Conservation (phyloP, 257 asterid species). For the Salvia rosmarinus region DNA sequence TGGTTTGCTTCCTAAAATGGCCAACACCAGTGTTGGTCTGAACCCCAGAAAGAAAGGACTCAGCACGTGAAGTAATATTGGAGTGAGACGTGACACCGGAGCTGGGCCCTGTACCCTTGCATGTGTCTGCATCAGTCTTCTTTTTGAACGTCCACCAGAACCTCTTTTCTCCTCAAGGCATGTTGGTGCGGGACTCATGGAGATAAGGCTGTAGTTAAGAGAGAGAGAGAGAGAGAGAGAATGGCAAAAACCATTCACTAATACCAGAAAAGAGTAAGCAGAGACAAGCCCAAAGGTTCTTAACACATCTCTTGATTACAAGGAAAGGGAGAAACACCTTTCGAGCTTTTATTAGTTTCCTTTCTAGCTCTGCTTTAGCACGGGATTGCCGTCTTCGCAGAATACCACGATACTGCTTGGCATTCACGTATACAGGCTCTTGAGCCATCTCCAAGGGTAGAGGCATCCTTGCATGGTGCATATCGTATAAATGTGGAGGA, state of each 20-base stretch:
- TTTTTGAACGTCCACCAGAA: slow-evolving; percentile 83
- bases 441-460: slow-evolving; percentile 85
- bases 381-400: slow-evolving; percentile 86
- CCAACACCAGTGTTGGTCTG: slow-evolving; percentile 35
- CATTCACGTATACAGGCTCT: slow-evolving; percentile 91
- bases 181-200: slow-evolving; percentile 96
- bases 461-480: slow-evolving; percentile 79
- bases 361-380: slow-evolving; percentile 90
- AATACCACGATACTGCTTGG: slow-evolving; percentile 88
- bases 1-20: slow-evolving; percentile 43
- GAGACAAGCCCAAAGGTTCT: background rate
- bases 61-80: slow-evolving; percentile 45
- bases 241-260: background rate
- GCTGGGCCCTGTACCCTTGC: slow-evolving; percentile 47
- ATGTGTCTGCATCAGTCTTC: slow-evolving; percentile 51
- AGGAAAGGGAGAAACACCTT: slow-evolving; percentile 51
- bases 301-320: background rate
- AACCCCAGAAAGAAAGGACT: slow-evolving; percentile 38
- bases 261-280: background rate
- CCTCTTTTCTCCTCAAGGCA: slow-evolving; percentile 84
- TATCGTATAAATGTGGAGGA: slow-evolving; percentile 62
- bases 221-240: slow-evolving; percentile 12
- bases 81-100: slow-evolving; percentile 42
- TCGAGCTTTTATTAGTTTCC: slow-evolving; percentile 71
- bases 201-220: slow-evolving; percentile 71